Evolutionary conservation across 2,329 filamentous ascomycete species (phyloP).

Genomic region (Sporothrix dimorphospora): DNA sequence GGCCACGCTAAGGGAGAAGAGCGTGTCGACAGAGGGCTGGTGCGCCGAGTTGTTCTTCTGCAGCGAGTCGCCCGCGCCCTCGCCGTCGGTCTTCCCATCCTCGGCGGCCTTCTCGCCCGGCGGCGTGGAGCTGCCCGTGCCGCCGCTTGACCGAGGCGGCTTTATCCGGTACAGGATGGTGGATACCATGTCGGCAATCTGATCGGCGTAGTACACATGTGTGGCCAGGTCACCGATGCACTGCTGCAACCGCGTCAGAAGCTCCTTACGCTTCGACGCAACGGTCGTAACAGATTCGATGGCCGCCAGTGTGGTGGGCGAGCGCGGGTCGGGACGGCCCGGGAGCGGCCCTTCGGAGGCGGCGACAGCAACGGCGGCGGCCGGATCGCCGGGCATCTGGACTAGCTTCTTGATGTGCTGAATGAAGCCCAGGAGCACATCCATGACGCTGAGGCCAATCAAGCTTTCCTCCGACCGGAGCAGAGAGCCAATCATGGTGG

Average conservation of each 20-base stretch:
- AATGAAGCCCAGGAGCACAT: slow-evolving; percentile 82
- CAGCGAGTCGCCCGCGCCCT: slow-evolving; percentile 50
- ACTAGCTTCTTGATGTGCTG: slow-evolving; percentile 80
- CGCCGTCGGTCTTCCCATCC: slow-evolving; percentile 39
- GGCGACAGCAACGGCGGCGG: slow-evolving; percentile 30
- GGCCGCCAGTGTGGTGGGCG: slow-evolving; percentile 37
- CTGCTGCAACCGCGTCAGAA: slow-evolving; percentile 72
- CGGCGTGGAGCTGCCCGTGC: slow-evolving; percentile 45
- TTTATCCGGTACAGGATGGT: slow-evolving; percentile 79
- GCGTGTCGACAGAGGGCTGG: slow-evolving; percentile 50
- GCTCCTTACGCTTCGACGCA: slow-evolving; percentile 59
- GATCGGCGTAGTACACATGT: slow-evolving; percentile 95
- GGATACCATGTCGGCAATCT: slow-evolving; percentile 91
- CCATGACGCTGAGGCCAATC: slow-evolving; percentile 95
- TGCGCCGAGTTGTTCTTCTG: slow-evolving; percentile 43
- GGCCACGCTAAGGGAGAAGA: slow-evolving; percentile 57
- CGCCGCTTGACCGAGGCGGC: slow-evolving; percentile 56
- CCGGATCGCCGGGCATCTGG: slow-evolving; percentile 58
- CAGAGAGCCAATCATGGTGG: slow-evolving; percentile 78
- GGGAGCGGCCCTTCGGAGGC: slow-evolving; percentile 30
- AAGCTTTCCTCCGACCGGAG: slow-evolving; percentile 88
- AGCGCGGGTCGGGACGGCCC: slow-evolving; percentile 39
- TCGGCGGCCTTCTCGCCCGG: slow-evolving; percentile 53
- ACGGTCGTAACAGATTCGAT: slow-evolving; percentile 43
- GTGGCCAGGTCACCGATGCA: slow-evolving; percentile 91